These are phyloP conservation scores for Ramaria rubella DNA, from an alignment of 768 basidiomycete genomes.

Conservation along the genomic window DNA sequence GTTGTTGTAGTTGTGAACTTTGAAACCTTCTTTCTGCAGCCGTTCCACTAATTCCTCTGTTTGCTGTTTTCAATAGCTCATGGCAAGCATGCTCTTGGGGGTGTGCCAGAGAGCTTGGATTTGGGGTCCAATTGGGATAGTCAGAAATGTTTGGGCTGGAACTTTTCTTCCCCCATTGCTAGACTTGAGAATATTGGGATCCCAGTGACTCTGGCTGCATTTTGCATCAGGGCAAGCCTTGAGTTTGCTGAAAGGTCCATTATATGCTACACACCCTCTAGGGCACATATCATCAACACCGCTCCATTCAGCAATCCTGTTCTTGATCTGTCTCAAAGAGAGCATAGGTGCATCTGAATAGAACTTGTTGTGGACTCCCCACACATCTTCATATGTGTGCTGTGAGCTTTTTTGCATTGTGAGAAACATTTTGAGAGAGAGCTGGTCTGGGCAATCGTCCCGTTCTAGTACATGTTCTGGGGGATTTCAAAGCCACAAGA, in stretches of 20 bases:
- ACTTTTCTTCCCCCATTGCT: slow-evolving; percentile 11
- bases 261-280: slow-evolving; percentile 35
- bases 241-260: slow-evolving; percentile 28
- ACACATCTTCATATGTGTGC: too few relatives aligned
- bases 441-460: too few relatives aligned
- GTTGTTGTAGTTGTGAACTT: slow-evolving; percentile 7
- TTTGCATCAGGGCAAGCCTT: slow-evolving; percentile 29
- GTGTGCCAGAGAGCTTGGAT: background rate
- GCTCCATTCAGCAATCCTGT: slow-evolving; percentile 22
- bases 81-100: background rate
- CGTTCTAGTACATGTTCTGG: too few relatives aligned
- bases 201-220: too few relatives aligned
- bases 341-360: slow-evolving; percentile 19
- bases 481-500: too few relatives aligned
- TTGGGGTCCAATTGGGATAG: background rate
- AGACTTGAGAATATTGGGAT: background rate
- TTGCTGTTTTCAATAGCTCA: slow-evolving; percentile 10
- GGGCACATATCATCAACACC: slow-evolving; percentile 38
- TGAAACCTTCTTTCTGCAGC: background rate
- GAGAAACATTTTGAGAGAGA: too few relatives aligned
- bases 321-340: slow-evolving; percentile 27
- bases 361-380: background rate
- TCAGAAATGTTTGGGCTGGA: slow-evolving; percentile 14
- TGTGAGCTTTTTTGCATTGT: too few relatives aligned
- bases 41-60: slow-evolving; percentile 8